These are phyloP conservation scores for Antrodiella citrinella DNA, from an alignment of 768 basidiomycete species.

Conservation along the genomic window DNA sequence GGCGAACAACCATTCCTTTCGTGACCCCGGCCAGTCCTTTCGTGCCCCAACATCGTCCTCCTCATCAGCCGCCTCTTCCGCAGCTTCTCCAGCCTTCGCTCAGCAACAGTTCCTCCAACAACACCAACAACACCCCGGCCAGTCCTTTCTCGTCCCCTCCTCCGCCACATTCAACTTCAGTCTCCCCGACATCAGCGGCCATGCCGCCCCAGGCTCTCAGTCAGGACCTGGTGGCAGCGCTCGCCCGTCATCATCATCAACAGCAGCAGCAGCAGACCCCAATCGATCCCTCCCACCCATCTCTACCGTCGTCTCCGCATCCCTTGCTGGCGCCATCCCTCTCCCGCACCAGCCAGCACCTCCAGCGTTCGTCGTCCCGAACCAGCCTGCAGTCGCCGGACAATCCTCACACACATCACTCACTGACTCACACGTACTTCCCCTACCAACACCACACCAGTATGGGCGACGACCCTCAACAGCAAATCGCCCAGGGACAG, in stretches of 20 bases:
- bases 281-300: constrained; percentile 64
- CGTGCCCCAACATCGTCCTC: constrained; percentile 50
- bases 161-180: constrained; percentile 39
- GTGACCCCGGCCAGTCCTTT: constrained; percentile 78
- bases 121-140: constrained; percentile 27
- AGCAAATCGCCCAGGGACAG: constrained; percentile 60
- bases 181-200: constrained; percentile 26
- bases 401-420: constrained; percentile 27
- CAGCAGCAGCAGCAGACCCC: constrained; percentile 48
- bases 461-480: constrained; percentile 48
- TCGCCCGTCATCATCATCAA: constrained; percentile 22
- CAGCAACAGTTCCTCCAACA: constrained; percentile 23
- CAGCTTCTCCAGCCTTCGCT: constrained; percentile 30
- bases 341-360: constrained; percentile 26
- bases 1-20: constrained; percentile 27
- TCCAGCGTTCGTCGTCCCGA: constrained; percentile 29
- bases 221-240: constrained; percentile 32
- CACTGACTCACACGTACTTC: constrained; percentile 49
- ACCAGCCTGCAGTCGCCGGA: no score
- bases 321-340: constrained; percentile 37
- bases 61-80: no score
- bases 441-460: constrained; percentile 40
- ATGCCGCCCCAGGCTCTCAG: constrained; percentile 26
- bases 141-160: constrained; percentile 65
- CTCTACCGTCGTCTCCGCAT: constrained; percentile 69